phyloP scores from a whole-genome alignment of 441 rosid species.

The Flueggea neowawraea region DNA sequence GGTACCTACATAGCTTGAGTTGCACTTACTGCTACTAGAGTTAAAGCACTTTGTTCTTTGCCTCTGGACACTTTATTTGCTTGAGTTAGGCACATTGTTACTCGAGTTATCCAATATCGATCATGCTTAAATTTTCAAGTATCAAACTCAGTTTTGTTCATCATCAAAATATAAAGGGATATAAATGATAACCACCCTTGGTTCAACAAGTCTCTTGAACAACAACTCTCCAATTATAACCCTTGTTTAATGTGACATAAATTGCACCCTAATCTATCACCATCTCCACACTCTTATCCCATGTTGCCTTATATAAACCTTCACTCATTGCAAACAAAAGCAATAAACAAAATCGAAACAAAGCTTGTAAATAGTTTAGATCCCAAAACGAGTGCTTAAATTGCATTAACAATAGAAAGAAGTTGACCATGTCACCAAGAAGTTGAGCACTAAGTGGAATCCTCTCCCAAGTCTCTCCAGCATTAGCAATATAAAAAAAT shows the following conservation, averaged over 20 bases:
- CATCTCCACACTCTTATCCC: constrained; percentile 95
- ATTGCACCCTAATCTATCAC: constrained; percentile 97
- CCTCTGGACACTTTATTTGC: too few species aligned
- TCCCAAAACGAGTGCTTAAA: neutral
- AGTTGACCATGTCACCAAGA: constrained; percentile 84
- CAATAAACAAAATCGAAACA: too few species aligned
- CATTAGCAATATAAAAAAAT: constrained; percentile 76
- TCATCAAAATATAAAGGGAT: too few species aligned
- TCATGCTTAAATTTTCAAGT: too few species aligned
- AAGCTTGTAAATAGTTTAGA: too few species aligned
- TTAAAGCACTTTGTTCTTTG: too few species aligned
- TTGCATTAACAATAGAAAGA: neutral
- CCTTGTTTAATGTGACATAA: constrained; percentile 80
- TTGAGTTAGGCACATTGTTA: too few species aligned
- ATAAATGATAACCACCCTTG: too few species aligned
- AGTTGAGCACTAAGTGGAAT: constrained; percentile 90
- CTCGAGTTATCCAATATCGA: too few species aligned
- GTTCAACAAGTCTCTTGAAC: constrained; percentile 95
- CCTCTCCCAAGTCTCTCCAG: constrained; percentile 82
- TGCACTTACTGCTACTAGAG: too few species aligned
- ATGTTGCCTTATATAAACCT: constrained; percentile 96
- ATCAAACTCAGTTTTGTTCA: too few species aligned
- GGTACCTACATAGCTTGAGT: too few species aligned
- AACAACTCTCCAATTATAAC: constrained; percentile 94
- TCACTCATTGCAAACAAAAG: constrained; percentile 5